These are phyloP conservation scores for Aspergillus pseudonomiae DNA, from an alignment of 2,329 filamentous ascomycete genomes.

Conservation along the genomic window DNA sequence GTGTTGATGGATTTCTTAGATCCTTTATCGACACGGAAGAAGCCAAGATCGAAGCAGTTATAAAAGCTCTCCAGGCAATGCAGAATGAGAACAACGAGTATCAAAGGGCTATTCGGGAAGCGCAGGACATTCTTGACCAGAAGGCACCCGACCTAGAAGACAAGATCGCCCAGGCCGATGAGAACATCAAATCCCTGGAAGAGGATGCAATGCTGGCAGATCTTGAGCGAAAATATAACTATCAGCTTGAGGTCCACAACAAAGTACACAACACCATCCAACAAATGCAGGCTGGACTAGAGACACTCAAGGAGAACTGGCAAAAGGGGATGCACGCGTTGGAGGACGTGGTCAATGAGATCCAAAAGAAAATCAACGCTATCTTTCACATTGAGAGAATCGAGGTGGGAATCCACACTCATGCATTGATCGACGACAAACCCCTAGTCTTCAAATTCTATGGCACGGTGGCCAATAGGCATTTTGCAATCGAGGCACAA, in stretches of 20 bases:
- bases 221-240: neutral
- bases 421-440: neutral
- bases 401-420: neutral
- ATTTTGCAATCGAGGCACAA: neutral
- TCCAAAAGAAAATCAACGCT: neutral
- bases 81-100: neutral
- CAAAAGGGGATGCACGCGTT: neutral
- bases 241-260: neutral
- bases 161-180: neutral
- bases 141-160: neutral
- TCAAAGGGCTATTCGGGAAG: neutral
- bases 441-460: neutral
- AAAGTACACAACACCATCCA: slow-evolving; percentile 1
- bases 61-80: neutral
- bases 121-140: neutral
- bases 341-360: neutral
- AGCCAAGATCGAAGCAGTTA: neutral
- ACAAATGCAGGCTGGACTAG: slow-evolving; percentile 1
- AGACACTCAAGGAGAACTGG: slow-evolving; percentile 1
- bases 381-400: slow-evolving; percentile 2
- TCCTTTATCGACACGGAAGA: neutral
- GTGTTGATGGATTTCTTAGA: neutral
- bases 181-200: neutral
- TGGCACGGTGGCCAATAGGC: neutral
- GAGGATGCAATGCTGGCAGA: neutral